Base-by-base conservation (phyloP, 371 early-diverging fungal genomes). In the Mucor piriformis region DNA sequence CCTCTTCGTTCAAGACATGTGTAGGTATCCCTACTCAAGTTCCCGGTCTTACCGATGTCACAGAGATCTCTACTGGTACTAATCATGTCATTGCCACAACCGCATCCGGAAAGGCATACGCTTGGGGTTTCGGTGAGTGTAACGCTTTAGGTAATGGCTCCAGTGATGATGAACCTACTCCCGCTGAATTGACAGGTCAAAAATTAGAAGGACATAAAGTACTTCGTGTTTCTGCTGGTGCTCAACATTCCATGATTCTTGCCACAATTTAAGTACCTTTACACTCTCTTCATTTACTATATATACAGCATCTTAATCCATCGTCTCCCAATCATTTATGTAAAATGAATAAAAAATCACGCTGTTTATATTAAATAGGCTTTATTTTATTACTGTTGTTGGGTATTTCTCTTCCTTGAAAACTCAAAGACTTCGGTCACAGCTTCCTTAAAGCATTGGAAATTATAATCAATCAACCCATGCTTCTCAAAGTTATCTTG, bases 121-220 rank as follows among this genome's bases (percentile, higher is more conserved):
- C 97, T 2, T 98, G 96, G 96, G 99, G 99, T 24, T 92, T 89
- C 63, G 92, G 92, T 35, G 90, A 89, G 43, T 83, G 83, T 65
- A 67, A 81, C n/a, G 88, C 85, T 18, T 82, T 89, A 44, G 94
- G 92, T 20, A 90, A 89, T 61, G 91, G 88, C 33, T 79, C 82
- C 20, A 90, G 91, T 34, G 87, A 88, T 21, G 91, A 90, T 60
- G 83, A 73, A 49, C 62, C 66, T 27, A 57, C 60, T 25, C 89
- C 89, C 2, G 60, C 50, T 8, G 55, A 64, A 18, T 64, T 88
- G n/a, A 72, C 73, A 18, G 85, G 86, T 4, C 80, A 87, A 54
- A 82, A 85, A 50, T 57, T 85, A 24, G 83, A 82, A 25, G 84
- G 83, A 21, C 73, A 71, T 48, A 65, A 70, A 24, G 73, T 88